Evolutionary conservation across 2,329 filamentous ascomycete genomes (phyloP).

Genomic region (Dothideomycetes sp.): DNA sequence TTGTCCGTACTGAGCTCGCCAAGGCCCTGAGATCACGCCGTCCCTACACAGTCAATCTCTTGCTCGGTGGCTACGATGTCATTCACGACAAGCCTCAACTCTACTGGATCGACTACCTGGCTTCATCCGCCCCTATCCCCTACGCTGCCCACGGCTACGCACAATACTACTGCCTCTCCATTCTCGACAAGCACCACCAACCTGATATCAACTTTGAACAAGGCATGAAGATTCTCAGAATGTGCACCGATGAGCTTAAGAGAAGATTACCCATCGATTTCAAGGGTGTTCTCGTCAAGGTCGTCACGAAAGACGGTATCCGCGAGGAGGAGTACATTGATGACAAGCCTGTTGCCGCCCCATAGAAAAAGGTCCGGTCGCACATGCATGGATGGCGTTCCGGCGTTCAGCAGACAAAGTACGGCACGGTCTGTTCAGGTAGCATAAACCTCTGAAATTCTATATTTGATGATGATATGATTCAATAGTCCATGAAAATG

Average conservation of each 20-base stretch:
- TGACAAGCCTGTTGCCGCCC: slow-evolving; percentile 19
- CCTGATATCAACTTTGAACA: slow-evolving; percentile 83
- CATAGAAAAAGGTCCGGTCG: slow-evolving; percentile 3
- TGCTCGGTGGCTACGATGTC: slow-evolving; percentile 87
- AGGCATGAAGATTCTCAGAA: slow-evolving; percentile 81
- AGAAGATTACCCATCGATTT: slow-evolving; percentile 95
- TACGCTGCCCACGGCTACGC: slow-evolving; percentile 98
- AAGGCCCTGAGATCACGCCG: slow-evolving; percentile 81
- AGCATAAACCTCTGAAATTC: slow-evolving; percentile 12
- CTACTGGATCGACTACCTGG: slow-evolving; percentile 97
- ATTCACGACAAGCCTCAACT: slow-evolving; percentile 84
- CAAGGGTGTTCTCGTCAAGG: slow-evolving; percentile 85
- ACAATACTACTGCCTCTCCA: slow-evolving; percentile 98
- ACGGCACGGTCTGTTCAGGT: slow-evolving; percentile 11
- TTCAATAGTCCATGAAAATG: background rate
- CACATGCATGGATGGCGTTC: slow-evolving; percentile 13
- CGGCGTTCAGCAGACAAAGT: slow-evolving; percentile 10
- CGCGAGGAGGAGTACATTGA: slow-evolving; percentile 78
- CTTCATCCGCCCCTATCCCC: slow-evolving; percentile 74
- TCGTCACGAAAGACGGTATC: slow-evolving; percentile 89
- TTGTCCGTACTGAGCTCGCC: slow-evolving; percentile 88
- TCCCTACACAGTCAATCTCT: slow-evolving; percentile 93
- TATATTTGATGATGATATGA: slow-evolving; percentile 10
- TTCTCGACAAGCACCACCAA: slow-evolving; percentile 97
- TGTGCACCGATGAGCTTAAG: slow-evolving; percentile 97